Conservation (phyloP, 768 basidiomycete genomes). For the Russula compacta region DNA sequence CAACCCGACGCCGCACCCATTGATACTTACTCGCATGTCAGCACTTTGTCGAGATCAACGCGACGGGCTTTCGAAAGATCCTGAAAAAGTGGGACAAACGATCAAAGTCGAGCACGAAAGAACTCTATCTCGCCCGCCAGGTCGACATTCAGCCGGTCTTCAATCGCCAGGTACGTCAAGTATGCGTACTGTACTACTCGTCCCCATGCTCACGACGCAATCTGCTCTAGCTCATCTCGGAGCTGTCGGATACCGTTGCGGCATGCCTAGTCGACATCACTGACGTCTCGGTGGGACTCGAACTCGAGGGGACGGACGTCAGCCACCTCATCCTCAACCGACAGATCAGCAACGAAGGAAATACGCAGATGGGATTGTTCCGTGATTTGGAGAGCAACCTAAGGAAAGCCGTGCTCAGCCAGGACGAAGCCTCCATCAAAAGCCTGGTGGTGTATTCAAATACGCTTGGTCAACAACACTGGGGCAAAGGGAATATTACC, state of each 20-base stretch:
- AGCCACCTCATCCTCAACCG: constrained; percentile 62
- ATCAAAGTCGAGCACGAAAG: constrained; percentile 90
- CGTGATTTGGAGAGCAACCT: constrained; percentile 86
- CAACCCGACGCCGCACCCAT: constrained; percentile 7
- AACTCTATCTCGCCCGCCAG: constrained; percentile 90
- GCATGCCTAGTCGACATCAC: constrained; percentile 73
- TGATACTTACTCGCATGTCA: constrained; percentile 27
- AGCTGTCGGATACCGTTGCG: constrained; percentile 87
- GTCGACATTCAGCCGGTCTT: constrained; percentile 99
- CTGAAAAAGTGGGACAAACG: constrained; percentile 98
- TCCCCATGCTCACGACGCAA: neutral
- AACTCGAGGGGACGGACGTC: constrained; percentile 70
- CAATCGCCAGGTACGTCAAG: constrained; percentile 71
- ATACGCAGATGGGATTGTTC: constrained; percentile 59
- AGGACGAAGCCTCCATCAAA: constrained; percentile 49
- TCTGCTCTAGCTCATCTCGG: constrained; percentile 70
- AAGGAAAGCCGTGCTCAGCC: constrained; percentile 60
- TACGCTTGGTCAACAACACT: constrained; percentile 49
- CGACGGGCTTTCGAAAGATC: constrained; percentile 93
- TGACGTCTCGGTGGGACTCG: constrained; percentile 63
- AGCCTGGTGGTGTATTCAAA: constrained; percentile 68
- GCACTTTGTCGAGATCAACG: constrained; percentile 98
- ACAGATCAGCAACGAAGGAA: constrained; percentile 57
- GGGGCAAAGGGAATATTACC: constrained; percentile 60
- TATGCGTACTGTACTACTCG: neutral